Evolutionary conservation across 805 yeast species (phyloP), one percentile per base, ranked within the genome.

Genomic region (Tetrapisispora namnaoensis): DNA sequence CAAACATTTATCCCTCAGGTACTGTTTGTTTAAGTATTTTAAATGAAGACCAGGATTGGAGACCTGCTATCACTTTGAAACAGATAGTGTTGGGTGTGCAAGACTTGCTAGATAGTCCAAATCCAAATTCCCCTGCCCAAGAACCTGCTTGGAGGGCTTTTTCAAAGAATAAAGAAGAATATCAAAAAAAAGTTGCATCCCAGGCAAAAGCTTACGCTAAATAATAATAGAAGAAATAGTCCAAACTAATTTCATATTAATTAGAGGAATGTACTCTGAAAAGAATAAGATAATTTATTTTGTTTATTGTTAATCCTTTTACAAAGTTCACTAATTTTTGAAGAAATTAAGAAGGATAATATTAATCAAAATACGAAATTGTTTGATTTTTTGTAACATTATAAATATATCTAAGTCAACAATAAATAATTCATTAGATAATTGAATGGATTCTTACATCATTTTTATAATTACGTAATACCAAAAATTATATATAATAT

Each of bases 1-100:
- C 99, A 13, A 93, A 93, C 60, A 91, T 93, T 10, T 93, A 93
- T 60, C 99, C 99, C 1, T 86, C 95, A 49, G 99, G 99, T 1
- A 93, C 98, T 1, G 83, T 93, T 36, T 93, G 99, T 69, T 76
- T 93, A 43, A 83, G 95, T 47, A 90, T 93, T 48, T 73, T 93
- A 62, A 93, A 93, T 66, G 99, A 93, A 65, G 89, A 83, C 42
- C 95, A 90, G 67, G 98, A 88, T 66, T 93, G 99, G 99, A 79
- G 96, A 61, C 99, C 99, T 1, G 96, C 96, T 9, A 85, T 91
- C 56, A 86, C 95, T 16, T 69, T 91, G 55, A 89, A 87, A 62
- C 95, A 91, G 63, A 83, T 93, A 50, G 82, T 85, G 1, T 70
- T 89, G 52, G 99, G 99, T 5, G 81, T 93, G 46, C 99, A 93